phyloP scores from a whole-genome alignment of 1,139 yeast species.

The Nadsonia starkeyi-henricii region DNA sequence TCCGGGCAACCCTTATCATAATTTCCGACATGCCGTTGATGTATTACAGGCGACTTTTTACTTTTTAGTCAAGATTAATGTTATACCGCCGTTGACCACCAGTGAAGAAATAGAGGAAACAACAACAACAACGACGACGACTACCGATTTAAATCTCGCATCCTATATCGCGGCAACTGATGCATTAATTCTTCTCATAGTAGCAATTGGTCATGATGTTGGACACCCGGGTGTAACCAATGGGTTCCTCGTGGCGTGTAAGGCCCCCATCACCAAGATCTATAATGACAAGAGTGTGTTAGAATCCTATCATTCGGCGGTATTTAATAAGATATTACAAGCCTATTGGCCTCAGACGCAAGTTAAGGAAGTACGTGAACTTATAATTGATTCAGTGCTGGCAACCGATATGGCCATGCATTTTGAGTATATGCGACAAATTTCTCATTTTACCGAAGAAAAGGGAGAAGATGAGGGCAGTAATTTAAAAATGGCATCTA shows the following conservation, averaged over 20 bases:
- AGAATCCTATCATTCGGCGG: slow-evolving; percentile 73
- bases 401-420: slow-evolving; percentile 96
- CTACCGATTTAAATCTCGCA: background rate
- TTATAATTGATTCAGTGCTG: slow-evolving; percentile 32
- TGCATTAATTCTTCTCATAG: slow-evolving; percentile 47
- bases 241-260: slow-evolving; percentile 45
- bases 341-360: slow-evolving; percentile 50
- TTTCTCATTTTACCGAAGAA: background rate
- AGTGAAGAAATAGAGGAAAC: background rate
- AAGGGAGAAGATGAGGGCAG: slow-evolving; percentile 2
- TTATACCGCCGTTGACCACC: slow-evolving; percentile 25
- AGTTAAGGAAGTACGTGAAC: slow-evolving; percentile 10
- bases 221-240: slow-evolving; percentile 95
- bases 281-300: slow-evolving; percentile 59
- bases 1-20: slow-evolving; percentile 81
- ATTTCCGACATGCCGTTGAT: slow-evolving; percentile 90
- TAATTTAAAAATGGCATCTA: slow-evolving; percentile 10
- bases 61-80: slow-evolving; percentile 37
- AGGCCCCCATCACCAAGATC: slow-evolving; percentile 51
- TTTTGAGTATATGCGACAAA: slow-evolving; percentile 47
- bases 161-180: slow-evolving; percentile 27
- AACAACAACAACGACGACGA: background rate
- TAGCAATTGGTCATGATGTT: slow-evolving; percentile 89
- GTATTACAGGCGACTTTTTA: slow-evolving; percentile 82
- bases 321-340: slow-evolving; percentile 46